A percentile compares a stretch with the other conserved stretches of the same genome.
These are phyloP conservation scores for Ophiostoma sp. DNA, from an alignment of 2,329 filamentous ascomycete species.

Conservation along the genomic window DNA sequence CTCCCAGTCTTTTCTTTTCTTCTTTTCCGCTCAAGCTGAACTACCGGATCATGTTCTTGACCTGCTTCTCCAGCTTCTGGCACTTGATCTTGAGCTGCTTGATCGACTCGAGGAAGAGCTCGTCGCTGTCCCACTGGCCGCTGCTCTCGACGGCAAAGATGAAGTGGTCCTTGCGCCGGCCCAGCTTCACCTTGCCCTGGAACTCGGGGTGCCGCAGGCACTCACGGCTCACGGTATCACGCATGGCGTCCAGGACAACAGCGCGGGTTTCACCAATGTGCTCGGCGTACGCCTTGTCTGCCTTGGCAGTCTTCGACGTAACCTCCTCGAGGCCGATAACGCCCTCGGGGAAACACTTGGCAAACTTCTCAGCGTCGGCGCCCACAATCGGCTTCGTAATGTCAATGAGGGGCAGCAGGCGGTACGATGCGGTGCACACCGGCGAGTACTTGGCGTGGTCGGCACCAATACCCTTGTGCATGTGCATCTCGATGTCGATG, in stretches of 20 bases:
- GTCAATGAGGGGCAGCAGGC: conserved; percentile 79
- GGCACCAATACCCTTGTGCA: conserved; percentile 86
- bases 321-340: conserved; percentile 77
- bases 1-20: not conserved
- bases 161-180: conserved; percentile 87
- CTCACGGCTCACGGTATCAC: conserved; percentile 91
- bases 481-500: conserved; percentile 83
- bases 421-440: conserved; percentile 89
- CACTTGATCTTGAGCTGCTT: conserved; percentile 83
- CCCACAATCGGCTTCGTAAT: conserved; percentile 82
- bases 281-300: conserved; percentile 63
- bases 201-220: conserved; percentile 89
- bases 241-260: conserved; percentile 81
- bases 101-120: conserved; percentile 85
- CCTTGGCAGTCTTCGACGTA: conserved; percentile 58
- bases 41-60: conserved; percentile 57
- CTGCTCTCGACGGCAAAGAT: conserved; percentile 95
- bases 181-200: conserved; percentile 89
- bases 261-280: conserved; percentile 78
- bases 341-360: conserved; percentile 78
- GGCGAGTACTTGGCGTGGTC: conserved; percentile 98
- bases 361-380: conserved; percentile 81
- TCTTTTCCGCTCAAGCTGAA: not conserved
- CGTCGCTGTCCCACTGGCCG: conserved; percentile 90
- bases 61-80: conserved; percentile 62